Percentiles rank a stretch among this genome's conserved stretches.
phyloP scores from a whole-genome alignment of 176 grass and related monocot genomes.

The Carex littledalei region DNA sequence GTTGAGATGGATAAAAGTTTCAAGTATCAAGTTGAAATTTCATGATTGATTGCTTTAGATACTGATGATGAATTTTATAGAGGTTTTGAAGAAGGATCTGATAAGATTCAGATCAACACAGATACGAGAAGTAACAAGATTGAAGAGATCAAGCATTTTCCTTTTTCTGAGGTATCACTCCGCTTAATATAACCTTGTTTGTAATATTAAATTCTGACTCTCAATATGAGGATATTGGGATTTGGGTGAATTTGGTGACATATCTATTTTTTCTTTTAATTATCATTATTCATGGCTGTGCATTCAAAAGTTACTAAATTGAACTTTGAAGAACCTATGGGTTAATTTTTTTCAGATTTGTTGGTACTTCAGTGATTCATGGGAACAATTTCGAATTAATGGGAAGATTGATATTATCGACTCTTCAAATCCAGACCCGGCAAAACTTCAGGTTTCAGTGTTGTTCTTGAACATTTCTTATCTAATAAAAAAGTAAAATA shows the following conservation, averaged over 20 bases:
- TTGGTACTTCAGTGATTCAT: constrained; percentile 91
- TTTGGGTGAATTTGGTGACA: not conserved
- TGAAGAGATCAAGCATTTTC: constrained; percentile 57
- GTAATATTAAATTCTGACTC: not conserved
- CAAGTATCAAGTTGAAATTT: not conserved
- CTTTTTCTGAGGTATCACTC: constrained; percentile 57
- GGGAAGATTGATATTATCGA: constrained; percentile 70
- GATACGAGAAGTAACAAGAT: constrained; percentile 73
- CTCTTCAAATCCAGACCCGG: constrained; percentile 33
- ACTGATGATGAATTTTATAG: constrained; percentile 20
- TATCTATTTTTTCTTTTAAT: not conserved
- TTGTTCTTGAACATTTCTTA: not conserved
- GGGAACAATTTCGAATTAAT: constrained; percentile 90
- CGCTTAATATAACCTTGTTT: not conserved
- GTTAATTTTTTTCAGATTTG: constrained; percentile 49
- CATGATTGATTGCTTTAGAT: not conserved
- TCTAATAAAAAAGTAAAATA: not conserved
- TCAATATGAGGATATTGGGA: not conserved
- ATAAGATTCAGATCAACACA: constrained; percentile 87
- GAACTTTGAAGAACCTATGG: not conserved
- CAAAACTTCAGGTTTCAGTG: constrained; percentile 74
- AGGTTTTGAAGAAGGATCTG: constrained; percentile 67
- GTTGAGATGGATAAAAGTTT: not conserved
- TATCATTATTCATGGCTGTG: not conserved
- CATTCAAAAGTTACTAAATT: not conserved